phyloP scores from a whole-genome alignment of 78 protist genomes.

The Dictyostelium purpureum region DNA sequence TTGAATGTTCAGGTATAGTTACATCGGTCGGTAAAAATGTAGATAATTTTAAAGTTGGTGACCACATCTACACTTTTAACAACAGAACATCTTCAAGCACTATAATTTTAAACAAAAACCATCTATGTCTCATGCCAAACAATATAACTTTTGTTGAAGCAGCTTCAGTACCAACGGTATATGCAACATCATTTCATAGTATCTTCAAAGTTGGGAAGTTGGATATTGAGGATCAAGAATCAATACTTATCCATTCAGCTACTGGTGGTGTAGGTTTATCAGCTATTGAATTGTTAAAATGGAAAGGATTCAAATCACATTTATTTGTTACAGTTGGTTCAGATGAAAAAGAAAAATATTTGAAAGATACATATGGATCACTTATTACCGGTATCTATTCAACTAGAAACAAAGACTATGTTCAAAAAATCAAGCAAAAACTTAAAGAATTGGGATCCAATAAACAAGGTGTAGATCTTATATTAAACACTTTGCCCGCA shows the following conservation, averaged over 20 bases:
- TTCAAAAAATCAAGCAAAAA: not conserved
- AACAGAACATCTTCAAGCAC: not conserved
- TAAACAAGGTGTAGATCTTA: not conserved
- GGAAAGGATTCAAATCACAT: conserved; percentile 5
- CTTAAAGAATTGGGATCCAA: not conserved
- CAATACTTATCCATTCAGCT: conserved; percentile 7
- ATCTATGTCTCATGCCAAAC: not conserved
- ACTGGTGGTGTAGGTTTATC: conserved; percentile 34
- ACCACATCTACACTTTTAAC: not conserved
- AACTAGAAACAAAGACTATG: not conserved
- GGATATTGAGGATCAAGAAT: not conserved
- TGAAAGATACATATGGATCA: not conserved
- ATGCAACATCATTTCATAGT: not conserved
- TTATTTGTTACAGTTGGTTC: conserved; percentile 14
- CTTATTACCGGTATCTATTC: not conserved
- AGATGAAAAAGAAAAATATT: not conserved
- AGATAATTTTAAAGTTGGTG: not conserved
- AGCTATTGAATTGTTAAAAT: not conserved
- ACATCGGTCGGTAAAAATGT: not conserved
- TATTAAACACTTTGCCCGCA: not conserved
- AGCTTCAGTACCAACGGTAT: conserved; percentile 33
- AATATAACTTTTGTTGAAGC: not conserved
- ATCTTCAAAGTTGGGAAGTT: not conserved
- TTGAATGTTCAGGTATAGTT: conserved; percentile 51
- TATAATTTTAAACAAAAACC: not conserved